These are phyloP conservation scores for Sporothrix curviconia DNA, from an alignment of 2,329 filamentous ascomycete species.

Conservation along the genomic window DNA sequence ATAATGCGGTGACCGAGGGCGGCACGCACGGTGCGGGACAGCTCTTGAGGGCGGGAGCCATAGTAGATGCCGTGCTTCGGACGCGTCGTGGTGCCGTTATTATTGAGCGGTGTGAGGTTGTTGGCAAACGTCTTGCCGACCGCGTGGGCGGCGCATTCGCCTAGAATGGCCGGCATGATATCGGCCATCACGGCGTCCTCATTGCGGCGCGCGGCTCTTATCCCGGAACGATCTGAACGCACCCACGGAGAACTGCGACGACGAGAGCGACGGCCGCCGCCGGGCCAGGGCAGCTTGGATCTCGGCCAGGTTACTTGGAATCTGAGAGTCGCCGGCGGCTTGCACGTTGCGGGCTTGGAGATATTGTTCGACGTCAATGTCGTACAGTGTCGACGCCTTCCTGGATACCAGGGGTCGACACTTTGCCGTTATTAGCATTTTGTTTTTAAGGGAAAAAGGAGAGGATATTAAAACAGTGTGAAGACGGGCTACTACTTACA, in stretches of 20 bases:
- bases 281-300: conserved; percentile 24
- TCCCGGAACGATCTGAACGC: conserved; percentile 26
- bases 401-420: too few species aligned
- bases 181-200: conserved; percentile 29
- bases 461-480: too few species aligned
- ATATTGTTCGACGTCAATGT: conserved; percentile 31
- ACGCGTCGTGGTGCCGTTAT: conserved; percentile 24
- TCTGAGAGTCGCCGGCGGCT: conserved; percentile 22
- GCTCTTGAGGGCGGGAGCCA: conserved; percentile 23
- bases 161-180: conserved; percentile 29
- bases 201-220: conserved; percentile 25
- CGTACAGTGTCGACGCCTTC: conserved; percentile 26
- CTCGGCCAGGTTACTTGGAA: conserved; percentile 30
- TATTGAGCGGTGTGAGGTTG: conserved; percentile 31
- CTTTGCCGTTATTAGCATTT: conserved; percentile 17
- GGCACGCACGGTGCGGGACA: conserved; percentile 22
- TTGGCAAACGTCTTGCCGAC: conserved; percentile 29
- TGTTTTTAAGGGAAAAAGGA: not conserved
- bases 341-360: conserved; percentile 31
- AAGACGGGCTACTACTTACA: too few species aligned
- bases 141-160: conserved; percentile 22
- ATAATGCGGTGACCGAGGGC: conserved; percentile 26
- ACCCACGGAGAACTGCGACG: conserved; percentile 27
- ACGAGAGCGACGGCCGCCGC: conserved; percentile 30
- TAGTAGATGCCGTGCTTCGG: conserved; percentile 30